Evolutionary conservation across 2,329 filamentous ascomycete genomes (phyloP).

Genomic region (Hypoxylon rubiginosum): DNA sequence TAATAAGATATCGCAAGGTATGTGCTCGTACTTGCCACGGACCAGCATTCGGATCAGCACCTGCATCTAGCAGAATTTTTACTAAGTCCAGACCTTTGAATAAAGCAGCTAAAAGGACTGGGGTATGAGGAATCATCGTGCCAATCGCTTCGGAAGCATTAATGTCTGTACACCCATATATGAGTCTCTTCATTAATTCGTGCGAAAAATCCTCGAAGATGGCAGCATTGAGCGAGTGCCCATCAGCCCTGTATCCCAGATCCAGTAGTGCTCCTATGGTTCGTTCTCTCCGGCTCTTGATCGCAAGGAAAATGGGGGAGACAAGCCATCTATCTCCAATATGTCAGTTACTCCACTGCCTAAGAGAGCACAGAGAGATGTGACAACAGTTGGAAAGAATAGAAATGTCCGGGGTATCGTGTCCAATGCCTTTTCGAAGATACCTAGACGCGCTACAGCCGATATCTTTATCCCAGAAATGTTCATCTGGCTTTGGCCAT

Average conservation of each 20-base stretch:
- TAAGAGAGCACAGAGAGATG: background rate
- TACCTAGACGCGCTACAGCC: too few species aligned
- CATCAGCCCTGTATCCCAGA: conserved; percentile 18
- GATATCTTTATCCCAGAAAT: too few species aligned
- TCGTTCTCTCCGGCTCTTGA: background rate
- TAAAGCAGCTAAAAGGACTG: conserved; percentile 3
- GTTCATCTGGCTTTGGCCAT: background rate
- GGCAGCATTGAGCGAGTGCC: background rate
- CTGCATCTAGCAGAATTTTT: conserved; percentile 2
- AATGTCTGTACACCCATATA: conserved; percentile 16
- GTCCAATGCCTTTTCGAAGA: too few species aligned
- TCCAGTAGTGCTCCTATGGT: conserved; percentile 3
- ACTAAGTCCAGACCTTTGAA: background rate
- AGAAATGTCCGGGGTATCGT: conserved; percentile 2
- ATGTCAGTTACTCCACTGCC: conserved; percentile 11
- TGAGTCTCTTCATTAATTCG: background rate
- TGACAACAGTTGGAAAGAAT: background rate
- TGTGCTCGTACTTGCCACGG: conserved; percentile 2
- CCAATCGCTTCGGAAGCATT: conserved; percentile 1
- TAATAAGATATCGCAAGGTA: background rate
- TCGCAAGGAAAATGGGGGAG: conserved; percentile 6
- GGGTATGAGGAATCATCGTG: background rate
- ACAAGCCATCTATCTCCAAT: background rate
- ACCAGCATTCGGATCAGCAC: conserved; percentile 12
- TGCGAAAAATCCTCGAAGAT: background rate